Evolutionary conservation across 2,329 filamentous ascomycete species (phyloP).

Genomic region (Penicillium sp.): DNA sequence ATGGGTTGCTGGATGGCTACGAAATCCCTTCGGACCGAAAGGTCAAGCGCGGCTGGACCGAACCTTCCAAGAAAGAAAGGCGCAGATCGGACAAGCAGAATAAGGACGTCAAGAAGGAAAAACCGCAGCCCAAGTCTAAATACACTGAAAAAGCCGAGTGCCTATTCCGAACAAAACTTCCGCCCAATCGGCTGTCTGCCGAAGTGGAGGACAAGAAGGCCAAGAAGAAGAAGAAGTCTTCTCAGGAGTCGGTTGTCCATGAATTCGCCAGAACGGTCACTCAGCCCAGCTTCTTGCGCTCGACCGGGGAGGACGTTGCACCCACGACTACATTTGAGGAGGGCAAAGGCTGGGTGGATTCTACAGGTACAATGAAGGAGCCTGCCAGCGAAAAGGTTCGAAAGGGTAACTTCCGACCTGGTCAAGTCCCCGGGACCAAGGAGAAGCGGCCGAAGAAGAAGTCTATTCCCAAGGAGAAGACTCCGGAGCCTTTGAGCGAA

Average conservation of each 20-base stretch:
- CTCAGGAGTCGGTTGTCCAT: constrained; percentile 69
- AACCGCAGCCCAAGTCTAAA: constrained; percentile 65
- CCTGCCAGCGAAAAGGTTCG: constrained; percentile 27
- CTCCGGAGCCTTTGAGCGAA: constrained; percentile 19
- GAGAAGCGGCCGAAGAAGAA: constrained; percentile 26
- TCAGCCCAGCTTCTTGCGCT: constrained; percentile 77
- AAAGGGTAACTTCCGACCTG: constrained; percentile 31
- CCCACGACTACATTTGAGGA: constrained; percentile 69
- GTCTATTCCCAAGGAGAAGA: constrained; percentile 12
- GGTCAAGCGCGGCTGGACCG: constrained; percentile 88
- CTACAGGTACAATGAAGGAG: constrained; percentile 68
- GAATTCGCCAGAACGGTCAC: constrained; percentile 86
- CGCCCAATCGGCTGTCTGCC: constrained; percentile 52
- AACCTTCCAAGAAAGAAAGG: constrained; percentile 53
- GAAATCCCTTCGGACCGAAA: constrained; percentile 71
- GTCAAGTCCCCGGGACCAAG: constrained; percentile 31
- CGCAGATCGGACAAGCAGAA: constrained; percentile 50
- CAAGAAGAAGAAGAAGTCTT: constrained; percentile 59
- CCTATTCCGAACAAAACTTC: constrained; percentile 77
- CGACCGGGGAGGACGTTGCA: constrained; percentile 46
- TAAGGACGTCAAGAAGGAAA: constrained; percentile 57
- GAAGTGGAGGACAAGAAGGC: constrained; percentile 42
- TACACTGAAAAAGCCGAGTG: constrained; percentile 79
- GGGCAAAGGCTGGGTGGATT: constrained; percentile 84
- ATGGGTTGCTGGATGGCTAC: constrained; percentile 60